These are phyloP conservation scores for Cairneyella variabilis DNA, from an alignment of 495 filamentous ascomycete genomes.

Conservation along the genomic window DNA sequence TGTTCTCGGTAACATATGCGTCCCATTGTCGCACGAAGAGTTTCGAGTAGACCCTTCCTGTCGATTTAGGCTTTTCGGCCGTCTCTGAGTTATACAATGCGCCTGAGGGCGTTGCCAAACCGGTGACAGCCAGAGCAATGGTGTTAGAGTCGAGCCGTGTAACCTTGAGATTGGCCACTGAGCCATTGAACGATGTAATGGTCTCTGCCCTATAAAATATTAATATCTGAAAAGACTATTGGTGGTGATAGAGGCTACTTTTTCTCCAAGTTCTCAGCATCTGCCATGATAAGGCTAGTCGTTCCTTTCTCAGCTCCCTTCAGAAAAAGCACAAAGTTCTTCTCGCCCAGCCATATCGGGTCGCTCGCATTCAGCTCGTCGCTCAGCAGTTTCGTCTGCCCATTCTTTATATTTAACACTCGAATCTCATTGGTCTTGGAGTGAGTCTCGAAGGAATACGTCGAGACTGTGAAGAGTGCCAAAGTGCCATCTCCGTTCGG, in stretches of 20 bases:
- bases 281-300: slow-evolving; percentile 60
- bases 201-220: slow-evolving; percentile 25
- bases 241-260: slow-evolving; percentile 26
- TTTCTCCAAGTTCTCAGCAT: slow-evolving; percentile 50
- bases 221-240: not conserved
- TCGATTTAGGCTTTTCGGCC: slow-evolving; percentile 50
- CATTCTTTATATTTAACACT: slow-evolving; percentile 65
- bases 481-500: slow-evolving; percentile 70
- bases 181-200: slow-evolving; percentile 57
- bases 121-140: slow-evolving; percentile 67
- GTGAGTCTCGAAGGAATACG: slow-evolving; percentile 82
- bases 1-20: slow-evolving; percentile 62
- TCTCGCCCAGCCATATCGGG: slow-evolving; percentile 71
- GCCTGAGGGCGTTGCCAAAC: slow-evolving; percentile 56
- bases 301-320: slow-evolving; percentile 60
- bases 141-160: slow-evolving; percentile 55
- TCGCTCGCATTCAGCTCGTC: slow-evolving; percentile 61
- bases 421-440: slow-evolving; percentile 70
- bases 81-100: slow-evolving; percentile 56
- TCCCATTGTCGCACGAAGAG: slow-evolving; percentile 82
- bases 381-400: slow-evolving; percentile 62
- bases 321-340: slow-evolving; percentile 62
- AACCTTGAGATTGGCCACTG: slow-evolving; percentile 72
- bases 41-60: slow-evolving; percentile 62
- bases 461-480: slow-evolving; percentile 67